Base-by-base conservation (phyloP, 352 stramenopile genomes). In the Phytopythium montanum region DNA sequence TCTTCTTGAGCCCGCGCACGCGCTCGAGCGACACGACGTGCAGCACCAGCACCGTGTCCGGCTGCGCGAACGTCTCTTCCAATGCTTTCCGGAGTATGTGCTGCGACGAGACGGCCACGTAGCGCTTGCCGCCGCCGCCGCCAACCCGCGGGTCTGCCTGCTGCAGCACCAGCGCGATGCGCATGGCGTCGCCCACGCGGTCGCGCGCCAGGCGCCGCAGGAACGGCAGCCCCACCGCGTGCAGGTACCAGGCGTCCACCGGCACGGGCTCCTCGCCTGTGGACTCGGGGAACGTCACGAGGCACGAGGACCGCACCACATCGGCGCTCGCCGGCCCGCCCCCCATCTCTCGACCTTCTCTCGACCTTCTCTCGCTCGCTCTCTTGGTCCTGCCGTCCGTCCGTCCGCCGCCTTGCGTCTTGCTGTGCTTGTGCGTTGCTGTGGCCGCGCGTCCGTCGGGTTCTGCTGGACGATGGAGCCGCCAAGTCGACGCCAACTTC, bases 201-300 rank as follows among this genome's bases (percentile, higher is more conserved):
- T 94, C 85, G 26, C 81, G 78, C 49, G 80, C 76, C 29, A 94
- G 54, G 8, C 79, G 81, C 48, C 81, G 76, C 53, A 94, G 58
- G 61, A 92, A 94, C 46, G 75, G 85, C 41, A 82, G 64, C 3
- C 85, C 85, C 36, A 86, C 80, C 2, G 81, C 85, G 51, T 86
- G 76, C 7, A 94, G 66, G 59, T 92, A 94, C 81, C 85, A 92
- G 31, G 80, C 85, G 64, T 94, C 85, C 42, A 92, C 79, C n/a
- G 85, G 81, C 50, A 94, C 78, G 18, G 85, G 85, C 59, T 94
- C 85, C 1, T 85, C 79, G 39, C 67, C 59, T 13, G 76, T 69
- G 50, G 81, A 76, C 60, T 88, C 82, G 0, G 85, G 85, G 61
- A 94, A 94, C 64, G 85, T 94, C 62, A 94, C 68, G 49, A 94